phyloP scores from a whole-genome alignment of 2,329 filamentous ascomycete genomes.

The Xylaria sp. region DNA sequence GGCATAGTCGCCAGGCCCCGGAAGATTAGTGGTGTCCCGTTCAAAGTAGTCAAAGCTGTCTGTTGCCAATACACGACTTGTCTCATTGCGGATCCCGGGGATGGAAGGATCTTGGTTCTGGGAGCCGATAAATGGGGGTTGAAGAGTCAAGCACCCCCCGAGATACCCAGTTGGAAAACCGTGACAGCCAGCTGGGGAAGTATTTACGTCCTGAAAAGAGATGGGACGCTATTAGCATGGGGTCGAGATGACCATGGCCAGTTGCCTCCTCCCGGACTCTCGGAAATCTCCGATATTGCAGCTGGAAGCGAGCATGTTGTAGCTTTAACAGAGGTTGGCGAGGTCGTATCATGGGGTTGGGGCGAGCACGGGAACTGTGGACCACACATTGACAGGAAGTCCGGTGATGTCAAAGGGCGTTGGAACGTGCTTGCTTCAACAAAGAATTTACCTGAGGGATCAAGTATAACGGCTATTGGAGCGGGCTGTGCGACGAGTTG shows the following conservation, averaged over 20 bases:
- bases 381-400: slow-evolving; percentile 67
- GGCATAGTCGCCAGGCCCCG: slow-evolving; percentile 68
- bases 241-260: slow-evolving; percentile 89
- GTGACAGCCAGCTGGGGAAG: slow-evolving; percentile 85
- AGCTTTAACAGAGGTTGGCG: slow-evolving; percentile 71
- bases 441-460: slow-evolving; percentile 63
- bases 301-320: slow-evolving; percentile 92
- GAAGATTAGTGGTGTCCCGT: slow-evolving; percentile 68
- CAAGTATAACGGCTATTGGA: slow-evolving; percentile 70
- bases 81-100: slow-evolving; percentile 66
- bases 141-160: slow-evolving; percentile 65
- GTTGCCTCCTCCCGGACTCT: slow-evolving; percentile 72
- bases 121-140: slow-evolving; percentile 81
- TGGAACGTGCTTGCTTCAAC: slow-evolving; percentile 75
- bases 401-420: slow-evolving; percentile 71
- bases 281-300: slow-evolving; percentile 71
- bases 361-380: slow-evolving; percentile 98
- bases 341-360: slow-evolving; percentile 92
- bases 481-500: slow-evolving; percentile 95
- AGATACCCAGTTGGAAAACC: slow-evolving; percentile 70
- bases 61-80: slow-evolving; percentile 91
- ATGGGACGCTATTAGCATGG: slow-evolving; percentile 76
- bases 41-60: slow-evolving; percentile 73
- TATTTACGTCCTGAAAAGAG: slow-evolving; percentile 74
- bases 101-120: slow-evolving; percentile 73